These are phyloP conservation scores for Triglochin maritima DNA, from an alignment of 106 monocot genomes.

Conservation along the genomic window DNA sequence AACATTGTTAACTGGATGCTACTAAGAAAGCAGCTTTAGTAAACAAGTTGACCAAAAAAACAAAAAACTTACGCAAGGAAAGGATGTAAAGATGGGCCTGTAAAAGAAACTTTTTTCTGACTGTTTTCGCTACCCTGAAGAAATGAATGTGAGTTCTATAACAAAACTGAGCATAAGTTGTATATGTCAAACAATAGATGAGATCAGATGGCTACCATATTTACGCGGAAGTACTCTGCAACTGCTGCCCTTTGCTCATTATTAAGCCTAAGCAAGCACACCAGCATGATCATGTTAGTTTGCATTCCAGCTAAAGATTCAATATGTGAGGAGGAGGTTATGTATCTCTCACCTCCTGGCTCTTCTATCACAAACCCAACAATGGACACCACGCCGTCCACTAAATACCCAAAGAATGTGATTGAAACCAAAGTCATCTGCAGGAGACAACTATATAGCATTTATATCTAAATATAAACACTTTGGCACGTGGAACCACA, in stretches of 20 bases:
- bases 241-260: constrained; percentile 85
- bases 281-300: neutral
- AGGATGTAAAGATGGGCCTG: constrained; percentile 74
- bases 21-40: neutral
- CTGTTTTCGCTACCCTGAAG: constrained; percentile 75
- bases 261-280: constrained; percentile 38
- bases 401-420: constrained; percentile 98
- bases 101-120: constrained; percentile 70
- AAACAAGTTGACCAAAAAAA: neutral
- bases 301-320: neutral
- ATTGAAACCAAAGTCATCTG: constrained; percentile 98
- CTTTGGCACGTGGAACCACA: too few species aligned
- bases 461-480: neutral
- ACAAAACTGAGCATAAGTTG: neutral
- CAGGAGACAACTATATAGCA: neutral
- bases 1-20: too few species aligned
- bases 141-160: neutral
- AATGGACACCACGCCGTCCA: constrained; percentile 97
- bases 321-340: neutral
- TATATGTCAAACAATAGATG: neutral
- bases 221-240: constrained; percentile 77
- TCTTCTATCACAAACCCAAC: constrained; percentile 96
- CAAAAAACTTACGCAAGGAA: constrained; percentile 64
- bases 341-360: constrained; percentile 58
- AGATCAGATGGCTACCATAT: constrained; percentile 43